Conservation (phyloP, 2,329 filamentous ascomycete species). For the Meredithiella fracta region DNA sequence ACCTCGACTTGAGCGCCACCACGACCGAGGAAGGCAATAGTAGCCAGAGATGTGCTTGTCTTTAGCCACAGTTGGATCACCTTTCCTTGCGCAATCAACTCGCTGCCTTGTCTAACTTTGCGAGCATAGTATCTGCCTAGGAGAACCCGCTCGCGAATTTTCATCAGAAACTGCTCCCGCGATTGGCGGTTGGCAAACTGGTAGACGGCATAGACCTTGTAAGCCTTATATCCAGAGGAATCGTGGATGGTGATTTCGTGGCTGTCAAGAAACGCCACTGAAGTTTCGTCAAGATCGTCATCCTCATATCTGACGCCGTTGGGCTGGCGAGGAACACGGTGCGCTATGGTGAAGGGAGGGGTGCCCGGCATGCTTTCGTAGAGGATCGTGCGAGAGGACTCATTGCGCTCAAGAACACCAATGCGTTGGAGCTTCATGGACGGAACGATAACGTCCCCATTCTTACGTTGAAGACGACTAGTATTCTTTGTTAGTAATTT, state of each 20-base stretch:
- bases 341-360: constrained; percentile 7
- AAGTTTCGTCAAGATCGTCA: constrained; percentile 10
- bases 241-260: constrained; percentile 11
- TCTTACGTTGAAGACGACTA: constrained; percentile 8
- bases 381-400: constrained; percentile 6
- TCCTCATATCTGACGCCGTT: constrained; percentile 12
- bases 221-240: constrained; percentile 9
- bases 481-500: neutral
- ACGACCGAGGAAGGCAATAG: constrained; percentile 11
- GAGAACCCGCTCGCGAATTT: constrained; percentile 11
- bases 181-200: constrained; percentile 10
- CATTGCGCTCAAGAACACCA: constrained; percentile 7
- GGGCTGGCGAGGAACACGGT: constrained; percentile 6
- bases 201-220: constrained; percentile 11
- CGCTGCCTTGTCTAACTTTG: constrained; percentile 5
- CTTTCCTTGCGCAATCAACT: constrained; percentile 10
- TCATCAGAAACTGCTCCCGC: constrained; percentile 12
- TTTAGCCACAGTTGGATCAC: constrained; percentile 13
- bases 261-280: constrained; percentile 12
- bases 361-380: constrained; percentile 10
- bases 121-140: constrained; percentile 9
- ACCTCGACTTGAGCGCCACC: constrained; percentile 11
- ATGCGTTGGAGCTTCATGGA: constrained; percentile 9
- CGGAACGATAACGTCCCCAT: constrained; percentile 7
- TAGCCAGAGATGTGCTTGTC: constrained; percentile 7